A percentile compares a stretch with the other conserved stretches of the same genome.
Conservation (phyloP, 306 rosid species). For the Gastrolobium bilobum region DNA sequence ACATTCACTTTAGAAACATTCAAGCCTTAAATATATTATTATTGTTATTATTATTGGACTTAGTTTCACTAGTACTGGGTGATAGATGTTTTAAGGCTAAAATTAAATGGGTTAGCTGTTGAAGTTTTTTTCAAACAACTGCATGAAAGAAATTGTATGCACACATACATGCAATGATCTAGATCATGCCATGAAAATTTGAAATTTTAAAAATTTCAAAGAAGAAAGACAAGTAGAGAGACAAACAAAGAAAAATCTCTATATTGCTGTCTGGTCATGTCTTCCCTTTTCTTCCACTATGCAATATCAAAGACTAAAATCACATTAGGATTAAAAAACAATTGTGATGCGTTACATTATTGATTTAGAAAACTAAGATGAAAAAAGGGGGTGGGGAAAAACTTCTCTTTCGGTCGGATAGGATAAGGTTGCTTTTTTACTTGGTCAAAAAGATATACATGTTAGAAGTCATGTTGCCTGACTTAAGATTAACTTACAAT, state of each 20-base stretch:
- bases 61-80: too few species aligned
- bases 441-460: constrained; percentile 52
- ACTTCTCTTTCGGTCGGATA: constrained; percentile 56
- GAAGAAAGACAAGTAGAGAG: constrained; percentile 3
- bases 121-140: background rate
- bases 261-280: constrained; percentile 44
- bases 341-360: constrained; percentile 36
- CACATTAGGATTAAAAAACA: background rate
- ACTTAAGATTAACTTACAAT: constrained; percentile 31
- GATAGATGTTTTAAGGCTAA: too few species aligned
- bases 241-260: constrained; percentile 3
- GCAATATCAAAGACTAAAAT: constrained; percentile 21
- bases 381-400: constrained; percentile 25
- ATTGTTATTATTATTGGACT: too few species aligned
- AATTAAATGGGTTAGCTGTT: background rate
- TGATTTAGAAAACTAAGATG: constrained; percentile 46
- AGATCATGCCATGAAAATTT: constrained; percentile 9
- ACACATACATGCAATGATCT: background rate
- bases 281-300: constrained; percentile 36
- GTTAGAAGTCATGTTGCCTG: constrained; percentile 38
- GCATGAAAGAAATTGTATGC: background rate
- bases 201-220: background rate
- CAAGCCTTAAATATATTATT: too few species aligned
- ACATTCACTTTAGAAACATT: too few species aligned
- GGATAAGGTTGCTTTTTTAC: constrained; percentile 50